Evolutionary conservation across 805 yeast species (phyloP).

Genomic region (Zygoascus biomembranicola): DNA sequence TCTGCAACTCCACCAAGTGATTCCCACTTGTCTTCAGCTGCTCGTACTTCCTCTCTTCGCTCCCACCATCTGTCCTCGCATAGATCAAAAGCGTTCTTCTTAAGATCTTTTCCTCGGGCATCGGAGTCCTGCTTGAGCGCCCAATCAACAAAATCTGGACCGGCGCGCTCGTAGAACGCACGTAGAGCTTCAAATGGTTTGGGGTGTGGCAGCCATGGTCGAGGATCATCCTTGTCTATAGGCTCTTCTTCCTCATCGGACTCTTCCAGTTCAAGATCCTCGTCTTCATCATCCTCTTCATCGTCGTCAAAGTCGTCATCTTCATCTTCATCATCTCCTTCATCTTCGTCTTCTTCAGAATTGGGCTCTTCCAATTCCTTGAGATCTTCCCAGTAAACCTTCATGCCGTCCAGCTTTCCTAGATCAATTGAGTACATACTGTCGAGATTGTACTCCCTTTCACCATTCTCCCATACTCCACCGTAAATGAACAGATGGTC

Average conservation of each 20-base stretch:
- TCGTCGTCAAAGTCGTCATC: constrained; percentile 67
- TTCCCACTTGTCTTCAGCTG: constrained; percentile 81
- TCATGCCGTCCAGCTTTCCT: constrained; percentile 79
- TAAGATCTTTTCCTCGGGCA: constrained; percentile 82
- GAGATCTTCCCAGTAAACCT: constrained; percentile 84
- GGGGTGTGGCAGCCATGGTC: constrained; percentile 98
- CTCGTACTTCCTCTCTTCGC: constrained; percentile 84
- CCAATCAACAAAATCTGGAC: constrained; percentile 86
- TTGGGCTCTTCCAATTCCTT: constrained; percentile 37
- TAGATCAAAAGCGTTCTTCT: constrained; percentile 80
- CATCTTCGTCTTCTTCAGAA: constrained; percentile 34
- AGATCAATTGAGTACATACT: constrained; percentile 81
- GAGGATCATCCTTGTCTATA: constrained; percentile 74
- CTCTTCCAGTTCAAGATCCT: constrained; percentile 60
- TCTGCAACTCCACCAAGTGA: constrained; percentile 89
- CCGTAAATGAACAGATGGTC: constrained; percentile 81
- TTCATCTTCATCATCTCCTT: constrained; percentile 40
- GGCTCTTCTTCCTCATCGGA: constrained; percentile 53
- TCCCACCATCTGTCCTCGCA: constrained; percentile 98
- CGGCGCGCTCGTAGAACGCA: constrained; percentile 77
- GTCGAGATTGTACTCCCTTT: constrained; percentile 75
- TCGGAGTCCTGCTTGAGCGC: constrained; percentile 78
- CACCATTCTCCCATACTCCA: constrained; percentile 86
- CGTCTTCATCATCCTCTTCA: constrained; percentile 40
- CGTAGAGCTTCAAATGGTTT: constrained; percentile 83